Conservation (phyloP, 176 grass and related monocot genomes). For the Aegilops sharonensis region DNA sequence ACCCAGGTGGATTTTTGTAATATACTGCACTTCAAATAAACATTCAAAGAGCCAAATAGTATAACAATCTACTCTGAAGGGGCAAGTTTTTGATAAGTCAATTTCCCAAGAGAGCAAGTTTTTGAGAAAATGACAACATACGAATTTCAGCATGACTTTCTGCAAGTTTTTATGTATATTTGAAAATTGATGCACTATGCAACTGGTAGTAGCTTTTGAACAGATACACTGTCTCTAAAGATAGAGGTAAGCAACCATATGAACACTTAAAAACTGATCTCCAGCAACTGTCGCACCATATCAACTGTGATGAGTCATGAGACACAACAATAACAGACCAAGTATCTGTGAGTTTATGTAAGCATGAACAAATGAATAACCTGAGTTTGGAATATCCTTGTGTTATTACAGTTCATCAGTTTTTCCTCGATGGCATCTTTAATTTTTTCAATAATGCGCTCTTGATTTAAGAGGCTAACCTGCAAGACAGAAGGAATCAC, state of each 20-base stretch:
- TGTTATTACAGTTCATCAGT: slow-evolving; percentile 83
- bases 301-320: not conserved
- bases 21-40: too few relatives aligned
- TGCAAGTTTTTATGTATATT: not conserved
- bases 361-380: slow-evolving; percentile 40
- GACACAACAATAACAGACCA: not conserved
- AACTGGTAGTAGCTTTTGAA: not conserved
- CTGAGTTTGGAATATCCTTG: slow-evolving; percentile 93
- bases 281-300: not conserved
- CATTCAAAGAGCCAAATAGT: not conserved
- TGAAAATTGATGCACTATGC: not conserved
- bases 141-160: not conserved
- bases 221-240: not conserved
- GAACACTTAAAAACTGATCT: not conserved
- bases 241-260: not conserved
- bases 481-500: slow-evolving; percentile 36
- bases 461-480: slow-evolving; percentile 98
- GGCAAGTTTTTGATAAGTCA: not conserved
- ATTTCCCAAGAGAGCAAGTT: slow-evolving; percentile 3
- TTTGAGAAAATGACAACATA: not conserved
- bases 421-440: slow-evolving; percentile 73
- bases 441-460: slow-evolving; percentile 80
- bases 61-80: not conserved
- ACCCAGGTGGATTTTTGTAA: too few relatives aligned
- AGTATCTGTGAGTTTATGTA: not conserved